phyloP scores from a whole-genome alignment of 225 moss, liverwort and hornwort species.

The Thuidium tamariscinum region DNA sequence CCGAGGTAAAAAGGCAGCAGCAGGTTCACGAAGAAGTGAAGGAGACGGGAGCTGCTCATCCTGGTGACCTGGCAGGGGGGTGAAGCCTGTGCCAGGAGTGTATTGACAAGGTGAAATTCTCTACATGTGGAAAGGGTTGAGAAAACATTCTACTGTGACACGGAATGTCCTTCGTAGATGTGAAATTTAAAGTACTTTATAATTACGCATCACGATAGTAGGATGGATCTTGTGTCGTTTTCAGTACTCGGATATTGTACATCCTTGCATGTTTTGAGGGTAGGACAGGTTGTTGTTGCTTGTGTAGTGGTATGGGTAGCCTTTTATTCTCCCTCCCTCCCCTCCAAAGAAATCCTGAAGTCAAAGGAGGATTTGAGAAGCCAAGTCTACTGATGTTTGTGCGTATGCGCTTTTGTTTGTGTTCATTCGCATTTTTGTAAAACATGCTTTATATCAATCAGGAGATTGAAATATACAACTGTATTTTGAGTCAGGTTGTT shows the following conservation, averaged over 20 bases:
- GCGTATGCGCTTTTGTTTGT: not conserved
- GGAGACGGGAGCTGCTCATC: slow-evolving; percentile 34
- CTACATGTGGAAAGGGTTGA: not conserved
- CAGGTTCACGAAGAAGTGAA: slow-evolving; percentile 17
- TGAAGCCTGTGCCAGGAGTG: not conserved
- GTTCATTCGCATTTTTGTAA: not conserved
- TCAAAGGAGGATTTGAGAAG: not conserved
- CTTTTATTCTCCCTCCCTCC: not conserved
- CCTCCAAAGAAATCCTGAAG: not conserved
- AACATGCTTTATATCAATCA: not conserved
- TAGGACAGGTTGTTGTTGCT: not conserved
- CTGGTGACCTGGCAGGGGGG: slow-evolving; percentile 16
- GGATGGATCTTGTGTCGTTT: not conserved
- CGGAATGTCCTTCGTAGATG: not conserved
- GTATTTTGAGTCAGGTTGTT: not conserved
- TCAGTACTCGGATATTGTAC: not conserved
- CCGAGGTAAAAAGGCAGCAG: slow-evolving; percentile 9
- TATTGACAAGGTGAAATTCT: not conserved
- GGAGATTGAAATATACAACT: no score
- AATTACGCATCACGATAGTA: not conserved
- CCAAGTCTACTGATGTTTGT: not conserved
- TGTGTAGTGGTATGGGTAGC: not conserved
- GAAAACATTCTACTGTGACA: not conserved
- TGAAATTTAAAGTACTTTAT: not conserved
- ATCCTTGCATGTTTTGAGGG: not conserved